These are phyloP conservation scores for Craspedostauros australis DNA, from an alignment of 108 stramenopile genomes.

Conservation along the genomic window DNA sequence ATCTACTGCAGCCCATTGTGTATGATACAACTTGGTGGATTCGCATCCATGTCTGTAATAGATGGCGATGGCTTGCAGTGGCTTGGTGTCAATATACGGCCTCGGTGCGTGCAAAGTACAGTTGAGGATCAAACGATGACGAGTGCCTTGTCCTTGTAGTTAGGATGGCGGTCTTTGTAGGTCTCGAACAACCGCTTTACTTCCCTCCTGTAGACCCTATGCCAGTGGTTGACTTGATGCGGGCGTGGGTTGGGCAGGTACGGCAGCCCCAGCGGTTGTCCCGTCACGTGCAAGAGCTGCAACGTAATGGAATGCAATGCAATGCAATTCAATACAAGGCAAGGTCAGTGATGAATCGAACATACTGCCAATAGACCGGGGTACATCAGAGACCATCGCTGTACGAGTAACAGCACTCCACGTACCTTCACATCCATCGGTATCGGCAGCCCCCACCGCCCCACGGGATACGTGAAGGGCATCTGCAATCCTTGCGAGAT, in stretches of 20 bases:
- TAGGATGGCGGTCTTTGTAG: conserved; percentile 54
- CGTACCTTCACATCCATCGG: conserved; percentile 53
- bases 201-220: conserved; percentile 50
- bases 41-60: too few species aligned
- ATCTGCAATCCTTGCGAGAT: conserved; percentile 63
- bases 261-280: conserved; percentile 52
- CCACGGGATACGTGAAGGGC: conserved; percentile 71
- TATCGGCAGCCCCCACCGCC: conserved; percentile 65
- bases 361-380: not conserved
- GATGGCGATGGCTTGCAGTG: too few species aligned
- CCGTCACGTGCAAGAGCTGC: conserved; percentile 54
- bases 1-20: too few species aligned
- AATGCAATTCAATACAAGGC: not conserved
- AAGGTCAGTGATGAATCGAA: not conserved
- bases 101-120: too few species aligned
- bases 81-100: too few species aligned
- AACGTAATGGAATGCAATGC: too few species aligned
- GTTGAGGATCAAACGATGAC: conserved; percentile 54
- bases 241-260: conserved; percentile 54
- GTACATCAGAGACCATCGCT: not conserved
- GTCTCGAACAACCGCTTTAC: conserved; percentile 51
- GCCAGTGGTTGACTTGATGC: conserved; percentile 69
- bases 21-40: too few species aligned
- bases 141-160: conserved; percentile 65
- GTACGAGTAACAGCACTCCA: not conserved